Conservation (phyloP, 2,329 filamentous ascomycete species). For the Trichophyton benhamiae region DNA sequence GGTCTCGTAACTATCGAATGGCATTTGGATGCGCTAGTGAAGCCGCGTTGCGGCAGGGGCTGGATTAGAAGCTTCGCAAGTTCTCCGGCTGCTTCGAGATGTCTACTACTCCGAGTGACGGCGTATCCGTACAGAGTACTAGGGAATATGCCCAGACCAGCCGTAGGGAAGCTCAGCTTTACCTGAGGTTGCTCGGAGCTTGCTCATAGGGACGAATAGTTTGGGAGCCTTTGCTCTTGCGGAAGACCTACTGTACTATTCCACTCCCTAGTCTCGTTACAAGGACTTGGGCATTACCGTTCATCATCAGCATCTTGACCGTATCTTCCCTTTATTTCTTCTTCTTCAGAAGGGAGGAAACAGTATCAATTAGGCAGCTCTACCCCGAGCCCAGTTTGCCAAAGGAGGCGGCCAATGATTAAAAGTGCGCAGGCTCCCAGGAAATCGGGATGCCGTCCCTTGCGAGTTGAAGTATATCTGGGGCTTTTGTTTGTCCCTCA, state of each 20-base stretch:
- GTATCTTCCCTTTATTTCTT: not conserved
- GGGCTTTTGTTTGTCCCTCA: not conserved
- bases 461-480: not conserved
- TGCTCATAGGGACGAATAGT: not conserved
- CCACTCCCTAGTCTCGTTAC: not conserved
- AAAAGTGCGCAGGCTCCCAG: not conserved
- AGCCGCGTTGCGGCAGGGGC: not conserved
- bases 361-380: not conserved
- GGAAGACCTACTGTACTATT: not conserved
- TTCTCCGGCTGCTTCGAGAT: not conserved
- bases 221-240: not conserved
- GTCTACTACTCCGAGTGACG: not conserved
- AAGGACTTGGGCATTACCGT: not conserved
- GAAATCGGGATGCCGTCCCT: not conserved
- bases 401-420: not conserved
- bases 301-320: not conserved
- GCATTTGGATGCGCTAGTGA: not conserved
- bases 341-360: not conserved
- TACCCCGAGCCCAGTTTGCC: not conserved
- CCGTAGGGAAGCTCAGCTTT: not conserved
- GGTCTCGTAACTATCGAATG: not conserved
- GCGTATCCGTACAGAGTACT: not conserved
- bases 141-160: not conserved
- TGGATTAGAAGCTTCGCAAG: conserved; percentile 1
- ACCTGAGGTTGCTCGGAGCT: not conserved